phyloP scores from a whole-genome alignment of 2,329 filamentous ascomycete genomes.

The Verticillium dahliae region DNA sequence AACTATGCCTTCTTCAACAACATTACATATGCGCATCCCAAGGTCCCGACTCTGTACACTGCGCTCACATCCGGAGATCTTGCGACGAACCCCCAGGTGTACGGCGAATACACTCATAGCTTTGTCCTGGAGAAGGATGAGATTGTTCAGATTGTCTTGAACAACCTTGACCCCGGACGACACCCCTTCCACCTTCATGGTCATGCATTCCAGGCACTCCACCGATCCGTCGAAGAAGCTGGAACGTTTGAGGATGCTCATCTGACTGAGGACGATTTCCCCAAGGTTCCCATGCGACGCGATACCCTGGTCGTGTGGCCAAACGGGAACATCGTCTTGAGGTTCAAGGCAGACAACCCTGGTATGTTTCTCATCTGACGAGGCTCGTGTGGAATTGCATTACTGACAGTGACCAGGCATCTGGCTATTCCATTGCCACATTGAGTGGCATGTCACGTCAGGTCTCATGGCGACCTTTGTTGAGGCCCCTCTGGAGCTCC shows the following conservation, averaged over 20 bases:
- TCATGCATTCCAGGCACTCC: slow-evolving; percentile 64
- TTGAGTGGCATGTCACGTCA: slow-evolving; percentile 68
- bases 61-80: slow-evolving; percentile 57
- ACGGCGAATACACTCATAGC: slow-evolving; percentile 59
- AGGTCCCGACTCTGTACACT: slow-evolving; percentile 76
- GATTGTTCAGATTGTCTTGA: slow-evolving; percentile 69
- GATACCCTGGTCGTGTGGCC: slow-evolving; percentile 63
- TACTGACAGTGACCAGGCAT: slow-evolving; percentile 30
- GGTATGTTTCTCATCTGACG: slow-evolving; percentile 29
- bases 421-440: slow-evolving; percentile 75
- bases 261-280: slow-evolving; percentile 38
- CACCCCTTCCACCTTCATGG: slow-evolving; percentile 79
- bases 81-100: slow-evolving; percentile 52
- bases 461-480: slow-evolving; percentile 62
- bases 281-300: slow-evolving; percentile 53
- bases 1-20: slow-evolving; percentile 66
- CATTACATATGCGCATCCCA: slow-evolving; percentile 66
- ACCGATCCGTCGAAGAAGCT: slow-evolving; percentile 50
- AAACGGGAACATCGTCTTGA: slow-evolving; percentile 60
- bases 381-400: not conserved
- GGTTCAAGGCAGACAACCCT: slow-evolving; percentile 63
- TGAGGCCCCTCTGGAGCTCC: slow-evolving; percentile 56
- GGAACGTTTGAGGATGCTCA: slow-evolving; percentile 46
- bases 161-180: slow-evolving; percentile 65
- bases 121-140: slow-evolving; percentile 62